Base-by-base conservation (phyloP, 805 yeast species). In the Debaryomyces maramus region DNA sequence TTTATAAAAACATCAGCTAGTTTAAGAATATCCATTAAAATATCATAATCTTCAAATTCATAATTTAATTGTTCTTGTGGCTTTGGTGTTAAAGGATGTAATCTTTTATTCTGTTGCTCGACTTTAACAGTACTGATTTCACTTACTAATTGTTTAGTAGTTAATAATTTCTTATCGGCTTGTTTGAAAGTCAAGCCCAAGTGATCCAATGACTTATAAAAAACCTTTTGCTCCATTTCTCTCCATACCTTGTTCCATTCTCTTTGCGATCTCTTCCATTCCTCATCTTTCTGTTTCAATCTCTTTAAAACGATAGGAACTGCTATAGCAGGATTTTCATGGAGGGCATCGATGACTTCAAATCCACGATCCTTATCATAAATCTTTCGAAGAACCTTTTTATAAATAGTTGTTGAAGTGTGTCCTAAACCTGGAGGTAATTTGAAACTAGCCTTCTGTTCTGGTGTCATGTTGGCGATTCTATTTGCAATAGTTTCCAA, bases 231-330 rank as follows among this genome's bases (percentile, higher is more conserved):
- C 63, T 93, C 99, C 66, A 95, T 81, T 65, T 91, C 98, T 58
- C 99, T 81, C 99, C 99, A 93, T 10, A 89, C 95, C 60, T 91
- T 91, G 65, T 91, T 91, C 98, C 99, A 93, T 61, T 93, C 98
- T 53, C 98, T 80, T 55, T 91, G 99, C 2, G 97, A 90, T 46
- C 97, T 80, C 63, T 88, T 86, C 99, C 99, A 93, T 65, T 93
- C 99, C 64, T 93, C 98, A 60, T 93, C 98, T 65, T 93, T 93
- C 65, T 93, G 98, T 65, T 93, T 93, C 59, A 93, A 77, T 56
- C 99, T 80, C 52, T 84, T 87, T 61, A 93, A 72, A 10, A 93
- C 95, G 43, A 93, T 82, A 1, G 99, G 98, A 24, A 93, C 93
- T 0, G 99, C 95, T 38, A 90, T 81, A 2, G 93, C 89, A 2